phyloP scores from a whole-genome alignment of 2,329 filamentous ascomycete genomes.

The Coleophoma eucalyptorum region DNA sequence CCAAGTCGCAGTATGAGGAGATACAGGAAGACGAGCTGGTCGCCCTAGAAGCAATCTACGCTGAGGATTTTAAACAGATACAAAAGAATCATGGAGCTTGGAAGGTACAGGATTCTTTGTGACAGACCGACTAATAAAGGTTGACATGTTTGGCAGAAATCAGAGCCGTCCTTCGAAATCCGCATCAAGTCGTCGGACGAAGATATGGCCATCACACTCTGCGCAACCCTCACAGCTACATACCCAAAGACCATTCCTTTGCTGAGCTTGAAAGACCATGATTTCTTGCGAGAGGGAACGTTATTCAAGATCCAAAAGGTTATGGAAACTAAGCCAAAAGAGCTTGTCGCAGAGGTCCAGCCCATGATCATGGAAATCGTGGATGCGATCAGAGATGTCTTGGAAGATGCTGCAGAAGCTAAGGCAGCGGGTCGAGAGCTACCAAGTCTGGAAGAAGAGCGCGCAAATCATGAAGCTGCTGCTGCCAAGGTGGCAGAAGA shows the following conservation, averaged over 20 bases:
- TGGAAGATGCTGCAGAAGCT: constrained; percentile 81
- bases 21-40: constrained; percentile 85
- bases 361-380: constrained; percentile 47
- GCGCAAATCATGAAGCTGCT: constrained; percentile 75
- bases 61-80: constrained; percentile 79
- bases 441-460: constrained; percentile 85
- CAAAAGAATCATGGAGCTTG: constrained; percentile 70
- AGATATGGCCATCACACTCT: constrained; percentile 67
- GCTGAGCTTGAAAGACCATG: constrained; percentile 62
- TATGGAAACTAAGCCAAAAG: constrained; percentile 53
- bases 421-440: constrained; percentile 72
- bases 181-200: constrained; percentile 70
- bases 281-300: constrained; percentile 65
- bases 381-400: constrained; percentile 55
- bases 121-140: background rate
- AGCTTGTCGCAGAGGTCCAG: constrained; percentile 47
- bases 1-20: constrained; percentile 69
- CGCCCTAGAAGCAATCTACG: constrained; percentile 82
- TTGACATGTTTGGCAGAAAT: constrained; percentile 49
- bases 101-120: constrained; percentile 58
- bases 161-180: constrained; percentile 79
- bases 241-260: constrained; percentile 84
- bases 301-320: constrained; percentile 66
- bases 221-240: constrained; percentile 79
- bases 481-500: constrained; percentile 54